Evolutionary conservation across 2,329 filamentous ascomycete genomes (phyloP).

Genomic region (Trichoderma sp.): DNA sequence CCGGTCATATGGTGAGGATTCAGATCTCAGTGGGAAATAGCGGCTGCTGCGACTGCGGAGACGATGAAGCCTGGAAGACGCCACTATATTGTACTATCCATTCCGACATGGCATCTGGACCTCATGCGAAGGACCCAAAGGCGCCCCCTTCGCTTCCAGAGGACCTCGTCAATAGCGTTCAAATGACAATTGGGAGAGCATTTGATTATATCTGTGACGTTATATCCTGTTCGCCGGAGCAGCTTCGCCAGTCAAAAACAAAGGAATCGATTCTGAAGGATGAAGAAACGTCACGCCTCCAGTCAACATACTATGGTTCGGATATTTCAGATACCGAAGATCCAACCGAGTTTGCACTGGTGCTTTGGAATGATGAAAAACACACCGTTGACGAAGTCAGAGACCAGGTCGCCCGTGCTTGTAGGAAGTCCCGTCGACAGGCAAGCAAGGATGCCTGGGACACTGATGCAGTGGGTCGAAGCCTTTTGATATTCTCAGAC

Average conservation of each 20-base stretch:
- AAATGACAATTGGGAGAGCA: conserved; percentile 80
- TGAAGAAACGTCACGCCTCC: conserved; percentile 76
- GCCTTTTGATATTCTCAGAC: conserved; percentile 74
- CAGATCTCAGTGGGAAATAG: conserved; percentile 86
- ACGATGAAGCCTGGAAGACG: conserved; percentile 88
- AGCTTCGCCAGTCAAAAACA: conserved; percentile 83
- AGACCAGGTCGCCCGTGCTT: conserved; percentile 87
- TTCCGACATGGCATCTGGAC: conserved; percentile 58
- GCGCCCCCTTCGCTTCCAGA: conserved; percentile 63
- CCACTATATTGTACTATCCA: conserved; percentile 94
- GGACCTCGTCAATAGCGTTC: conserved; percentile 75
- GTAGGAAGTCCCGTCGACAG: conserved; percentile 68
- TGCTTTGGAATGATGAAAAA: conserved; percentile 98
- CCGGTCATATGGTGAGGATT: conserved; percentile 88
- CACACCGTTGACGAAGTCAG: conserved; percentile 91
- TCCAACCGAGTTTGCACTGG: conserved; percentile 70
- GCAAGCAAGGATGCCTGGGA: conserved; percentile 79
- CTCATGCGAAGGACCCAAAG: conserved; percentile 63
- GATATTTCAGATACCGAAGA: conserved; percentile 42
- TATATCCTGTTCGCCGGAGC: conserved; percentile 95
- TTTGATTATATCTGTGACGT: conserved; percentile 98
- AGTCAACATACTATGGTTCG: conserved; percentile 69
- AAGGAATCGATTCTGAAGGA: conserved; percentile 78
- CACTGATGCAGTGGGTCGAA: conserved; percentile 84
- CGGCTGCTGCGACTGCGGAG: conserved; percentile 96